These are phyloP conservation scores for Dentipellis fragilis DNA, from an alignment of 768 basidiomycete species.

Conservation along the genomic window DNA sequence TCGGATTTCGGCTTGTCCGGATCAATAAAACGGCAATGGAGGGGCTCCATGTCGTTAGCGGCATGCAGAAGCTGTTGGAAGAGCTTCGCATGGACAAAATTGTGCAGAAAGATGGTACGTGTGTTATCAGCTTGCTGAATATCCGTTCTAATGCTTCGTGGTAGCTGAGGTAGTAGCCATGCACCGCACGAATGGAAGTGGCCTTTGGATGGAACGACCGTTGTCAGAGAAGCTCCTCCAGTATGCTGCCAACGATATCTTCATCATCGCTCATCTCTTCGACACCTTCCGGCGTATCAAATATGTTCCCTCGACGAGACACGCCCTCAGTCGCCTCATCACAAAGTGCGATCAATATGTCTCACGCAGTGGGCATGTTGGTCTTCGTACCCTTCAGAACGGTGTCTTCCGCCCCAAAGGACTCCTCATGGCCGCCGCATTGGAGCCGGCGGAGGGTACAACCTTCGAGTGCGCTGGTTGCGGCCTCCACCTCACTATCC, in stretches of 20 bases:
- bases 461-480: background rate
- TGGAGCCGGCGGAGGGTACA: slow-evolving; percentile 6
- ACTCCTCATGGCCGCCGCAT: slow-evolving; percentile 13
- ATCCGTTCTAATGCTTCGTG: background rate
- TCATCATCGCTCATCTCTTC: slow-evolving; percentile 27
- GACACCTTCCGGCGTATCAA: slow-evolving; percentile 19
- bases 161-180: slow-evolving; percentile 27
- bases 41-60: slow-evolving; percentile 25
- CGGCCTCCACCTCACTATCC: background rate
- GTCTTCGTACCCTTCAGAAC: slow-evolving; percentile 1
- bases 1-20: slow-evolving; percentile 18
- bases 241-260: slow-evolving; percentile 35
- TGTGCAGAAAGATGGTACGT: slow-evolving; percentile 26
- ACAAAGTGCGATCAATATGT: slow-evolving; percentile 14
- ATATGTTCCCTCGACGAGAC: slow-evolving; percentile 8
- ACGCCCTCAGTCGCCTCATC: slow-evolving; percentile 2
- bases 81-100: slow-evolving; percentile 16
- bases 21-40: slow-evolving; percentile 18
- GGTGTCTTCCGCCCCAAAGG: slow-evolving; percentile 8
- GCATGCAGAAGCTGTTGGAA: slow-evolving; percentile 25
- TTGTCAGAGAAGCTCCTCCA: slow-evolving; percentile 25
- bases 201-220: slow-evolving; percentile 27
- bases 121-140: background rate
- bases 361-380: slow-evolving; percentile 7
- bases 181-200: slow-evolving; percentile 22